These are phyloP conservation scores for Hsuehochloa calcarea DNA, from an alignment of 176 grass and related monocot genomes.

Conservation along the genomic window DNA sequence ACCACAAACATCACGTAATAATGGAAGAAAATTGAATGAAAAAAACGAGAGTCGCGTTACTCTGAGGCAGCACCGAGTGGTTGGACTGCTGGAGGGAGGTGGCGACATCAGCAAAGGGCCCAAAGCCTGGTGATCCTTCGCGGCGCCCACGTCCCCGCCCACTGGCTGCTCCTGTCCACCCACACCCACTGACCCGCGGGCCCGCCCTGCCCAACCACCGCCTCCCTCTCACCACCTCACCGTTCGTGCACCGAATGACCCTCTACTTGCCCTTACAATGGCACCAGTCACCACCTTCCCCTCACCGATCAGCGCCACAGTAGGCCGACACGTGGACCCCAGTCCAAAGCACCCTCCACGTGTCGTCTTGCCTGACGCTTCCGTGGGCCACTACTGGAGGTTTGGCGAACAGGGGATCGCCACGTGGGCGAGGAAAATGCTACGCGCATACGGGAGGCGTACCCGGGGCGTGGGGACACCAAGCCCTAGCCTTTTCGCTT, in stretches of 20 bases:
- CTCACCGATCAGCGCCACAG: rapidly evolving
- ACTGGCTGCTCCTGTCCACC: background rate
- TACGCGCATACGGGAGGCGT: background rate
- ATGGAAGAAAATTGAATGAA: too few species aligned
- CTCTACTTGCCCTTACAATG: conserved; percentile 36
- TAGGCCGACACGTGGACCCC: background rate
- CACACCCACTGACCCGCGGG: background rate
- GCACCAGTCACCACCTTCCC: background rate
- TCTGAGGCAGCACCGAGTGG: too few species aligned
- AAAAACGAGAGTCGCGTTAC: too few species aligned
- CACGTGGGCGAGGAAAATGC: conserved; percentile 10
- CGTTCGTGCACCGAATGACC: conserved; percentile 20
- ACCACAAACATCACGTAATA: too few species aligned
- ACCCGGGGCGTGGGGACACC: background rate
- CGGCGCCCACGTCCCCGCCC: background rate
- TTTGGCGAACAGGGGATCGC: background rate
- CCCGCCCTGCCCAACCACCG: background rate
- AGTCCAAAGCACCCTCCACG: rapidly evolving
- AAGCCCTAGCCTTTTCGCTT: conserved; percentile 56
- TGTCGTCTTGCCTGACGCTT: background rate
- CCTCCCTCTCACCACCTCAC: background rate
- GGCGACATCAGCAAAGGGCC: too few species aligned
- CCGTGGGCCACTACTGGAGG: background rate
- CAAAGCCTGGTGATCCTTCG: background rate
- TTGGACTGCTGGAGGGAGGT: too few species aligned